Evolutionary conservation across 768 basidiomycete species (phyloP).

Genomic region (Cystofilobasidium macerans): DNA sequence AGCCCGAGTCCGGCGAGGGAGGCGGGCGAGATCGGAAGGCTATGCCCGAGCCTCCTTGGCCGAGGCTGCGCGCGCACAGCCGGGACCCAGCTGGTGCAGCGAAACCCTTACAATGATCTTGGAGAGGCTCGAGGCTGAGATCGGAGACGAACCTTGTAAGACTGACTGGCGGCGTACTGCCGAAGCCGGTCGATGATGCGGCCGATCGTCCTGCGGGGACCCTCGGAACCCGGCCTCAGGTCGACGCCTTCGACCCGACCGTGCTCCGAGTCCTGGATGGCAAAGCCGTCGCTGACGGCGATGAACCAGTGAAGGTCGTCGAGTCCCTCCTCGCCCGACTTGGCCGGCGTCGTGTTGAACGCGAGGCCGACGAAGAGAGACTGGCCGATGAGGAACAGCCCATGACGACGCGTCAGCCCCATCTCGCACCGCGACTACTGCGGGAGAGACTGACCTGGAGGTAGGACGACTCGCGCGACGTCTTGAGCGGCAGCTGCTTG

Average conservation of each 20-base stretch:
- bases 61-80: too few relatives aligned
- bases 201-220: background rate
- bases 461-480: background rate
- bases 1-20: background rate
- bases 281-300: conserved; percentile 5
- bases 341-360: background rate
- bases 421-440: too few relatives aligned
- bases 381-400: too few relatives aligned
- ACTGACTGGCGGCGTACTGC: conserved; percentile 7
- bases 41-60: too few relatives aligned
- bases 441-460: background rate
- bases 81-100: too few relatives aligned
- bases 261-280: conserved; percentile 1
- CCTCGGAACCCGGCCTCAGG: background rate
- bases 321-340: background rate
- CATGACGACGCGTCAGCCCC: too few relatives aligned
- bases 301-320: conserved; percentile 2
- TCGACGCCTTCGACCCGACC: conserved; percentile 8
- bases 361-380: conserved; percentile 1
- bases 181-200: background rate
- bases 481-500: background rate
- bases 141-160: conserved; percentile 2
- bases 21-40: too few relatives aligned
- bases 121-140: background rate
- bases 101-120: too few relatives aligned